Evolutionary conservation across 176 grass and related monocot genomes (phyloP).

Genomic region (Bromus sterilis): DNA sequence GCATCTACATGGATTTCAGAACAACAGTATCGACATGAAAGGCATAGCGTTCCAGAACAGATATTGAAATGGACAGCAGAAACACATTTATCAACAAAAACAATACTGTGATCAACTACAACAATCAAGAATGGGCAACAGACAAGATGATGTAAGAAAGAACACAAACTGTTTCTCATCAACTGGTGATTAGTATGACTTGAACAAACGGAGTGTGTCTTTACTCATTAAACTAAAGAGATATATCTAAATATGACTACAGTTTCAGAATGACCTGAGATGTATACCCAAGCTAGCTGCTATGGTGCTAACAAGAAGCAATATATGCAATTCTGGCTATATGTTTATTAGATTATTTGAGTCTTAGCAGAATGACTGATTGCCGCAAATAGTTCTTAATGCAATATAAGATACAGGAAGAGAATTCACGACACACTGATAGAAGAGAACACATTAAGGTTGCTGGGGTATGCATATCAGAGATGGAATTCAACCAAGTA

Average conservation of each 20-base stretch:
- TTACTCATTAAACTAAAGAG: background rate
- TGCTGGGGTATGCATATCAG: background rate
- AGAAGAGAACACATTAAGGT: background rate
- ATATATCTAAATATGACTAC: background rate
- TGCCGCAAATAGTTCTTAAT: background rate
- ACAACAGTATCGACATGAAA: background rate
- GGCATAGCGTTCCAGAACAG: background rate
- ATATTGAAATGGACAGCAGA: background rate
- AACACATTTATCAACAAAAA: background rate
- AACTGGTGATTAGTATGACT: background rate
- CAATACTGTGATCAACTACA: background rate
- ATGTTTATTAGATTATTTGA: background rate
- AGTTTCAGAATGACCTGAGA: background rate
- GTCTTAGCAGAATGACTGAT: background rate
- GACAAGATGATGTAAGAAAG: background rate
- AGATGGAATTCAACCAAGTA: constrained; percentile 6
- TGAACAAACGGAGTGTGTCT: background rate
- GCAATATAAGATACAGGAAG: background rate
- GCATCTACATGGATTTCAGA: background rate
- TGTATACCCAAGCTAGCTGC: background rate
- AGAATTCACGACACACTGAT: background rate
- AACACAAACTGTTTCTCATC: background rate
- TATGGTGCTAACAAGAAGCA: background rate
- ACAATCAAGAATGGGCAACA: constrained; percentile 11
- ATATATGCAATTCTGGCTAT: background rate